These are phyloP conservation scores for Nakataea oryzae DNA, from an alignment of 2,329 filamentous ascomycete genomes.

Conservation along the genomic window DNA sequence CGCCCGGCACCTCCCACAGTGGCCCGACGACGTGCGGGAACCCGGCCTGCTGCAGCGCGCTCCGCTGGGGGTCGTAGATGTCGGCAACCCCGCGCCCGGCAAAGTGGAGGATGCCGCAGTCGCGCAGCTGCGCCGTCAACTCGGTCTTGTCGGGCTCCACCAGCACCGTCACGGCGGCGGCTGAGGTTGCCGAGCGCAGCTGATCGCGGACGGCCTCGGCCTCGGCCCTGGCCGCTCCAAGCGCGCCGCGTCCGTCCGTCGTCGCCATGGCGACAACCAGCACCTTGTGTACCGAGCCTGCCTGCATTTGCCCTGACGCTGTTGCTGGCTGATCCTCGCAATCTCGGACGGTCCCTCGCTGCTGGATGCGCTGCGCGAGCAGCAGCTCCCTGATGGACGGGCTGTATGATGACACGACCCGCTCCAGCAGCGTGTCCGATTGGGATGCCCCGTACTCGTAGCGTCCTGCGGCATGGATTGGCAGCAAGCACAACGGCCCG, in stretches of 20 bases:
- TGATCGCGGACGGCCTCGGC: not conserved
- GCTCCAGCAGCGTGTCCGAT: not conserved
- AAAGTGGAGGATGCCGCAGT: conserved; percentile 28
- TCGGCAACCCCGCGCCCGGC: conserved; percentile 24
- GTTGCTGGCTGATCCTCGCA: not conserved
- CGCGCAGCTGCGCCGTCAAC: conserved; percentile 12
- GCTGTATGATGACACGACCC: not conserved
- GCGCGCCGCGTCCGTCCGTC: not conserved
- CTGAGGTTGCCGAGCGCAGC: no score
- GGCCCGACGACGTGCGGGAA: conserved; percentile 29
- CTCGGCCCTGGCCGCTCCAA: not conserved
- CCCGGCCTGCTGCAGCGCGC: conserved; percentile 25
- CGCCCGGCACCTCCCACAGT: conserved; percentile 26
- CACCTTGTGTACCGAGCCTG: no score
- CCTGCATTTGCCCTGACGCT: not conserved
- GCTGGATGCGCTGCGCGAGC: not conserved
- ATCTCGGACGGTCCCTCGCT: not conserved
- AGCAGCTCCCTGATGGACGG: not conserved
- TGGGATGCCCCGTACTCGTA: not conserved
- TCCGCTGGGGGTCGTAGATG: conserved; percentile 18
- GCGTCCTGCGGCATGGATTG: not conserved
- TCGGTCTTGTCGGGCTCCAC: conserved; percentile 8
- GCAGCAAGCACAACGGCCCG: not conserved
- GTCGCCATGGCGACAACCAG: not conserved
- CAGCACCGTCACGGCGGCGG: not conserved